These are phyloP conservation scores for Nannochloris sp. DNA, from an alignment of 139 green algal species.

Conservation along the genomic window DNA sequence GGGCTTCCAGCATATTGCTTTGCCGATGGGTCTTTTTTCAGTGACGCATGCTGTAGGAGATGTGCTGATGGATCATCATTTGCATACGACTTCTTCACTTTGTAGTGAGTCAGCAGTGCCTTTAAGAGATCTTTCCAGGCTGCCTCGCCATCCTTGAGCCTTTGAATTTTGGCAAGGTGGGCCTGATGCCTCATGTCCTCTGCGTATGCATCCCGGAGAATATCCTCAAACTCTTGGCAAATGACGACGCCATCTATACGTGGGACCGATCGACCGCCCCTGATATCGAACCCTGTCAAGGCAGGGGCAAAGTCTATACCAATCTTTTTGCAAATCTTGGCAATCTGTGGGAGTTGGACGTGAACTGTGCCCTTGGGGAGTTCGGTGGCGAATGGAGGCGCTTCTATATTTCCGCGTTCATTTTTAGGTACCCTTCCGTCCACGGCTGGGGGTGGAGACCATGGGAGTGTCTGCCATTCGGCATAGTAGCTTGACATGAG, in stretches of 20 bases:
- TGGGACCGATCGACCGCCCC: conserved; percentile 54
- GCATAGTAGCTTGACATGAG: conserved; percentile 50
- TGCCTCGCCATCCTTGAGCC: conserved; percentile 20
- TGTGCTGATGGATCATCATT: no score
- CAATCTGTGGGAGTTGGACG: conserved; percentile 20
- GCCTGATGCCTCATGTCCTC: conserved; percentile 30
- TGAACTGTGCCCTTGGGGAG: conserved; percentile 59
- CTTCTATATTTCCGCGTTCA: conserved; percentile 71
- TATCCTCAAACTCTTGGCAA: conserved; percentile 47
- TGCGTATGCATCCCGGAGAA: conserved; percentile 34
- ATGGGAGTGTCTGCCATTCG: conserved; percentile 68
- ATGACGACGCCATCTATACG: conserved; percentile 69
- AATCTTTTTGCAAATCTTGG: conserved; percentile 35
- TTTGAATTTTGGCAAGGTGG: conserved; percentile 18
- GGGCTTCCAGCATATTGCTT: not conserved
- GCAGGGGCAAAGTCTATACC: conserved; percentile 65
- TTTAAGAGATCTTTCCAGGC: conserved; percentile 47
- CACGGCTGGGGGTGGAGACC: conserved; percentile 34
- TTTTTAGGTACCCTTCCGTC: conserved; percentile 71
- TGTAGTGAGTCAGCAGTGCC: conserved; percentile 18
- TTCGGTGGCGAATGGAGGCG: conserved; percentile 45
- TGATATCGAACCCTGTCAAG: conserved; percentile 62
- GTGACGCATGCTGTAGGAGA: no score
- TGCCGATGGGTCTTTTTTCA: no score
- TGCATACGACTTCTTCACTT: conserved; percentile 13